A percentile compares a stretch with the other conserved stretches of the same genome.
Evolutionary conservation across 768 basidiomycete species (phyloP).

Genomic region (Termitomyces sp.): DNA sequence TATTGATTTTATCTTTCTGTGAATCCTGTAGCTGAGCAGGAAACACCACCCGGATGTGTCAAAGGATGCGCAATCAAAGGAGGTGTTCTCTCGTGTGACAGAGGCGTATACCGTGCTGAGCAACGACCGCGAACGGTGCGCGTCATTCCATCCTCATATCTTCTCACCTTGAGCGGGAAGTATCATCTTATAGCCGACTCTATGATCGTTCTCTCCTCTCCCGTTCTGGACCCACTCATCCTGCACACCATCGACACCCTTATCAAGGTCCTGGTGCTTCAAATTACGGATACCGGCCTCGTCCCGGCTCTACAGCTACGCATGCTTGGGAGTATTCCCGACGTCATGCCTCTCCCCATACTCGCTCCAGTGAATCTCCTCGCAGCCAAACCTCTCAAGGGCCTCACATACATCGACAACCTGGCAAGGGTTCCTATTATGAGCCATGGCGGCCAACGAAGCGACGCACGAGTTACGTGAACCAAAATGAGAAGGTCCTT

Average conservation of each 20-base stretch:
- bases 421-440: constrained; percentile 4
- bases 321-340: constrained; percentile 33
- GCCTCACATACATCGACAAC: background rate
- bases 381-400: background rate
- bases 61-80: constrained; percentile 31
- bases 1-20: background rate
- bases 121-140: constrained; percentile 37
- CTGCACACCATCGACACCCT: constrained; percentile 12
- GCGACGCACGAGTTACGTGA: constrained; percentile 6
- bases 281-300: constrained; percentile 20
- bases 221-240: constrained; percentile 12
- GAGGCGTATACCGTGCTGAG: constrained; percentile 40
- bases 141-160: background rate
- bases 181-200: constrained; percentile 25
- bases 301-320: constrained; percentile 21
- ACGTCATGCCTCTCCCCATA: constrained; percentile 16
- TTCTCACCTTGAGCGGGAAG: background rate
- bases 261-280: constrained; percentile 16
- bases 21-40: constrained; percentile 33
- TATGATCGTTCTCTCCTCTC: constrained; percentile 36
- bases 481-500: constrained; percentile 16
- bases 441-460: constrained; percentile 9
- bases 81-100: constrained; percentile 32
- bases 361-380: constrained; percentile 12
- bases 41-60: constrained; percentile 44